Conservation (phyloP, 352 stramenopile species). For the Globisporangium spinosum region DNA sequence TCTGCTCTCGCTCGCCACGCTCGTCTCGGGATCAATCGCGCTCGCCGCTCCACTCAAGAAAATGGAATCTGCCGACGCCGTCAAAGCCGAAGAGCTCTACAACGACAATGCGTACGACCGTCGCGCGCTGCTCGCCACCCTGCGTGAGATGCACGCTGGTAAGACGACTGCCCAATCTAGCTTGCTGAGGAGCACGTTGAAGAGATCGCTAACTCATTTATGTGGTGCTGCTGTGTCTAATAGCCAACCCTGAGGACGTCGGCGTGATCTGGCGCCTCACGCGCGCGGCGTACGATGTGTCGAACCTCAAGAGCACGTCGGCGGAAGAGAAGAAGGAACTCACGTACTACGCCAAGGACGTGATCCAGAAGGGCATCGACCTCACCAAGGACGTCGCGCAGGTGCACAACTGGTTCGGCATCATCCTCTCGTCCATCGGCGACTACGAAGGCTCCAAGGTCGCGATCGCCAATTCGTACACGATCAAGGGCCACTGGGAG, state of each 20-base stretch:
- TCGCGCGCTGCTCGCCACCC: conserved; percentile 53
- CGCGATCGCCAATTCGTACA: conserved; percentile 77
- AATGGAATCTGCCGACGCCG: conserved; percentile 60
- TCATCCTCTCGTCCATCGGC: conserved; percentile 80
- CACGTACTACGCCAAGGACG: conserved; percentile 59
- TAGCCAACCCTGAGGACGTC: conserved; percentile 46
- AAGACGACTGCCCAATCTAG: not conserved
- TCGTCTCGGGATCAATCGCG: conserved; percentile 14
- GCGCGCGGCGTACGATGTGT: conserved; percentile 62
- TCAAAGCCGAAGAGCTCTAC: conserved; percentile 80
- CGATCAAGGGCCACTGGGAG: conserved; percentile 80
- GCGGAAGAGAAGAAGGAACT: conserved; percentile 72
- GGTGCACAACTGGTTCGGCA: conserved; percentile 85
- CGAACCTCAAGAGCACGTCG: conserved; percentile 45
- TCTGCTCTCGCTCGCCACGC: conserved; percentile 23
- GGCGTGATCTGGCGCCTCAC: conserved; percentile 65
- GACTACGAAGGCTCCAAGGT: conserved; percentile 87
- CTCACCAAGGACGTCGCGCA: conserved; percentile 51
- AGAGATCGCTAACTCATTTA: not conserved
- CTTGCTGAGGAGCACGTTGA: not conserved
- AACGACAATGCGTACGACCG: conserved; percentile 72
- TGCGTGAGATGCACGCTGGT: conserved; percentile 57
- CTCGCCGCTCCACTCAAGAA: conserved; percentile 23
- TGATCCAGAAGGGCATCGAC: conserved; percentile 53
- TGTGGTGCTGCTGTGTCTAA: not conserved